These are phyloP conservation scores for Komagataella pseudopastoris DNA, from an alignment of 805 yeast genomes.

Conservation along the genomic window DNA sequence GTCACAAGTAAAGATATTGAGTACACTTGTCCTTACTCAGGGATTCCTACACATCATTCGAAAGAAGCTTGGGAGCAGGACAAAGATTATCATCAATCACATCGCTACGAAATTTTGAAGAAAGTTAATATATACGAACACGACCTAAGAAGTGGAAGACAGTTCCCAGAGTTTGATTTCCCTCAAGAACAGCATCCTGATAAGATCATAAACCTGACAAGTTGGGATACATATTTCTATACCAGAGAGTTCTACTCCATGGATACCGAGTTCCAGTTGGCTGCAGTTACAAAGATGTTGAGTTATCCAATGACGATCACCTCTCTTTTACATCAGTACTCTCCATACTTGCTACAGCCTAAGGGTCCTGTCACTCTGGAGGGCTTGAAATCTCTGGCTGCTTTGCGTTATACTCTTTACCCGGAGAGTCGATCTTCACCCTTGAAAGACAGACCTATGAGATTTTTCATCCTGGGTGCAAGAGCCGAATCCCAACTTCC, in stretches of 20 bases:
- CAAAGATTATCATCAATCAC: conserved; percentile 49
- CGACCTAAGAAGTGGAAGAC: conserved; percentile 86
- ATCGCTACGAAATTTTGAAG: conserved; percentile 60
- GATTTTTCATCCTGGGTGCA: conserved; percentile 84
- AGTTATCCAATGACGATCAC: conserved; percentile 89
- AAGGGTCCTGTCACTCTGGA: conserved; percentile 83
- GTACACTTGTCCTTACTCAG: conserved; percentile 85
- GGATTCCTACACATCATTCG: conserved; percentile 93
- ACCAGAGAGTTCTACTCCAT: conserved; percentile 88
- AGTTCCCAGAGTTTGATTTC: conserved; percentile 90
- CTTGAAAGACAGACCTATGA: conserved; percentile 75
- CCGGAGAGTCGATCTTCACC: conserved; percentile 49
- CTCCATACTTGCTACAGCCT: conserved; percentile 74
- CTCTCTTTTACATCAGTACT: conserved; percentile 65
- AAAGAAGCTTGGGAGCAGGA: conserved; percentile 84
- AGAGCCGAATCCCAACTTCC: conserved; percentile 91
- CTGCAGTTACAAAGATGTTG: conserved; percentile 88
- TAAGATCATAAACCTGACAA: conserved; percentile 58
- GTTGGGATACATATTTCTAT: conserved; percentile 90
- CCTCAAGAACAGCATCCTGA: conserved; percentile 73
- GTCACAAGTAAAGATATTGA: conserved; percentile 71
- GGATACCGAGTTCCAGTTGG: conserved; percentile 94
- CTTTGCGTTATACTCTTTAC: conserved; percentile 78
- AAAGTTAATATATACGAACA: conserved; percentile 90
- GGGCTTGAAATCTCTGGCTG: conserved; percentile 89